Conservation (phyloP, 352 stramenopile species). For the Phytophthora tentaculata region DNA sequence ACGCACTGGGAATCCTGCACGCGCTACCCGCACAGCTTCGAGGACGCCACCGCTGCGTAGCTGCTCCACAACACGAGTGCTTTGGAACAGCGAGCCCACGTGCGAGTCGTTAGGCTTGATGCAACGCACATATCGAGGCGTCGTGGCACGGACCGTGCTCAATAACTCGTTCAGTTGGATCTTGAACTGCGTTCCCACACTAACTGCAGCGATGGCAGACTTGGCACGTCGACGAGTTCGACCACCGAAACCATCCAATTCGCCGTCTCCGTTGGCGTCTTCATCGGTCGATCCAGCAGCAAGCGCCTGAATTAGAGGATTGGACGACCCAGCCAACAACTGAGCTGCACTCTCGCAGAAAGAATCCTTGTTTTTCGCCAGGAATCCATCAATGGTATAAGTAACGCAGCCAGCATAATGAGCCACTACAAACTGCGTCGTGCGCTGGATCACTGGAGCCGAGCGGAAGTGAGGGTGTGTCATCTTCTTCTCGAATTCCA, state of each 20-base stretch:
- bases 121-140: slow-evolving; percentile 98
- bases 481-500: slow-evolving; percentile 72
- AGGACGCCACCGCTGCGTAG: slow-evolving; percentile 87
- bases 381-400: slow-evolving; percentile 83
- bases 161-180: slow-evolving; percentile 95
- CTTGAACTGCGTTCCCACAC: slow-evolving; percentile 93
- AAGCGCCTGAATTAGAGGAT: slow-evolving; percentile 71
- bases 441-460: slow-evolving; percentile 51
- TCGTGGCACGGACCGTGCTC: slow-evolving; percentile 92
- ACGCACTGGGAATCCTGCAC: slow-evolving; percentile 85
- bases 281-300: slow-evolving; percentile 26
- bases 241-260: slow-evolving; percentile 23
- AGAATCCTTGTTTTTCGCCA: slow-evolving; percentile 93
- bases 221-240: slow-evolving; percentile 45
- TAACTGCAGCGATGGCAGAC: slow-evolving; percentile 71
- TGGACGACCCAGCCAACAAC: slow-evolving; percentile 61
- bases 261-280: slow-evolving; percentile 11
- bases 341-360: slow-evolving; percentile 75
- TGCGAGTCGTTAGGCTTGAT: slow-evolving; percentile 98
- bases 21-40: slow-evolving; percentile 86
- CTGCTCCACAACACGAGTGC: slow-evolving; percentile 79
- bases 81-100: slow-evolving; percentile 75
- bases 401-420: slow-evolving; percentile 88
- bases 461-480: slow-evolving; percentile 62
- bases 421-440: slow-evolving; percentile 81